These are phyloP conservation scores for Begonia fuchsioides DNA, from an alignment of 306 rosid species.

Conservation along the genomic window DNA sequence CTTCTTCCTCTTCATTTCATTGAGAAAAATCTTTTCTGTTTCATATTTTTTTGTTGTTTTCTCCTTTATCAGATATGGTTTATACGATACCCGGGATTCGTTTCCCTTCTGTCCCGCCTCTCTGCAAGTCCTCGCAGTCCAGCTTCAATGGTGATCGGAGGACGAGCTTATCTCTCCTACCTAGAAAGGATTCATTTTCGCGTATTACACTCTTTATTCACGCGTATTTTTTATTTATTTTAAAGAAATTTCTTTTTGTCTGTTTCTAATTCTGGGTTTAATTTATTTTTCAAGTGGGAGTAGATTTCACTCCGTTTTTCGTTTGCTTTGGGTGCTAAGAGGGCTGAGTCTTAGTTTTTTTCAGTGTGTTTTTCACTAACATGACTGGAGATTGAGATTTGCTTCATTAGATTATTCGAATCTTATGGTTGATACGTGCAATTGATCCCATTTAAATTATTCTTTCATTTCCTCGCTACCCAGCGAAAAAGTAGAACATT, in stretches of 20 bases:
- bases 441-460: no score
- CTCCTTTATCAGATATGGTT: background rate
- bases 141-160: conserved; percentile 1
- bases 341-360: no score
- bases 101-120: background rate
- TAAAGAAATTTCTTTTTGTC: no score
- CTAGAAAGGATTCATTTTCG: background rate
- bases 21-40: no score
- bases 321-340: no score
- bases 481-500: no score
- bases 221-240: background rate
- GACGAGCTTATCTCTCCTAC: background rate
- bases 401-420: background rate
- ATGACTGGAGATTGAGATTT: no score
- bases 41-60: background rate
- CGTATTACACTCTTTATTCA: background rate
- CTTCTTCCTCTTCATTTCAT: background rate
- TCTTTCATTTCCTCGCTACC: no score
- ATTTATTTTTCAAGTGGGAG: no score
- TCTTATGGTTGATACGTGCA: background rate
- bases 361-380: no score
- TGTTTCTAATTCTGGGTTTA: no score
- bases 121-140: background rate
- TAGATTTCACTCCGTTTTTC: no score
- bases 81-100: background rate